These are phyloP conservation scores for Sisymbrium irio DNA, from an alignment of 345 rosid species.

Conservation along the genomic window DNA sequence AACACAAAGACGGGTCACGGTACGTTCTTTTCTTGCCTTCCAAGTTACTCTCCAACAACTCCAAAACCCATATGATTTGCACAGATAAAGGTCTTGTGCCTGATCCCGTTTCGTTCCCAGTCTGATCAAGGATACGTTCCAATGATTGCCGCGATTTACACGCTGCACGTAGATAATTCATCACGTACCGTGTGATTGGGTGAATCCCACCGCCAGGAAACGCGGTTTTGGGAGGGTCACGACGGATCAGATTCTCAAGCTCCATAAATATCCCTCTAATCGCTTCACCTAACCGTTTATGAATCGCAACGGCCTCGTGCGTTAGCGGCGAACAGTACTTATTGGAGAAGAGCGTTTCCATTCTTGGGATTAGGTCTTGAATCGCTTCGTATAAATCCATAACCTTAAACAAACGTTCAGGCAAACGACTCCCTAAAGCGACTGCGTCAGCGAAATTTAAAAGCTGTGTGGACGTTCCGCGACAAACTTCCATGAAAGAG, in stretches of 20 bases:
- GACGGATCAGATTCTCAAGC: conserved; percentile 77
- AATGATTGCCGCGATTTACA: conserved; percentile 66
- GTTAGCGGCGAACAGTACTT: conserved; percentile 59
- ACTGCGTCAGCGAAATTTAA: conserved; percentile 74
- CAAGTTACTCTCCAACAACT: conserved; percentile 82
- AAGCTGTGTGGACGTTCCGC: conserved; percentile 68
- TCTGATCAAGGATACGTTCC: conserved; percentile 72
- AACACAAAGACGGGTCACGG: conserved; percentile 54
- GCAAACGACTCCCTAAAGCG: conserved; percentile 73
- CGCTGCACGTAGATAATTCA: conserved; percentile 86
- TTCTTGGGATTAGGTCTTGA: conserved; percentile 69
- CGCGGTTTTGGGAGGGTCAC: conserved; percentile 77
- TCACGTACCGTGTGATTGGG: conserved; percentile 85
- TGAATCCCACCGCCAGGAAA: conserved; percentile 87
- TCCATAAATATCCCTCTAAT: conserved; percentile 89
- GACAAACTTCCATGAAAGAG: conserved; percentile 93
- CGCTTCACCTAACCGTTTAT: conserved; percentile 78
- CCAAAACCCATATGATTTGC: conserved; percentile 82
- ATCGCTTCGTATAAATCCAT: conserved; percentile 78
- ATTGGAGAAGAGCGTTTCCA: conserved; percentile 58
- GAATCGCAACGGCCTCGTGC: conserved; percentile 64
- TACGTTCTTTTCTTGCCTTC: conserved; percentile 76
- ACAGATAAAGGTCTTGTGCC: conserved; percentile 55
- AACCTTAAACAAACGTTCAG: conserved; percentile 84
- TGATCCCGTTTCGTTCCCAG: conserved; percentile 32